Evolutionary conservation across 371 early-diverging fungal genomes (phyloP), one percentile per base, ranked within the genome.

Genomic region (Apophysomyces ossiformis): DNA sequence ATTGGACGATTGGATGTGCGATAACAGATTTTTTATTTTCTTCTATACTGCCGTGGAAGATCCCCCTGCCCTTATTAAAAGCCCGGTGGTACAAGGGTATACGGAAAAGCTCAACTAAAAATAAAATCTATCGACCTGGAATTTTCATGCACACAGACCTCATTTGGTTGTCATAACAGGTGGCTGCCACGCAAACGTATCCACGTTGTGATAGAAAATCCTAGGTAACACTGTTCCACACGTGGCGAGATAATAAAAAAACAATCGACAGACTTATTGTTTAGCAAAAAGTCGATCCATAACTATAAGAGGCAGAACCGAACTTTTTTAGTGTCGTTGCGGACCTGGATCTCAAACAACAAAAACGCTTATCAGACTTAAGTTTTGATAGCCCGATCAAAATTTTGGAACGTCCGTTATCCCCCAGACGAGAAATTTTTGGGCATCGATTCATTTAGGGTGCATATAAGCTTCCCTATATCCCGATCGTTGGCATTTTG

Each of bases 261-360:
- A n/a, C n/a, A 50, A 50, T 50, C 54, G 54, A 50, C 54, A 50
- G 54, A 50, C 54, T 21, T 50, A 50, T 50, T 50, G 54, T 50
- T 50, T 50, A 18, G 54, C 8, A 41, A 41, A 41, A 4, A 4
- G 54, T 50, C 54, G 54, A 50, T 50, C 54, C 54, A 50, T 50
- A 21, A 26, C 32, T 43, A 12, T 12, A 43, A 43, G 15, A 43
- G 9, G 15, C 15, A 43, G 12, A 12, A 43, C 43, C 1, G 43
- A 43, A 12, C 12, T 43, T 43, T 43, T 9, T 15, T 15, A 15
- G 12, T 9, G 43, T 15, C 43, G 15, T 43, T 43, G 43, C 43
- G 43, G 32, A 26, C 32, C 32, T 26, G 32, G 32, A 26, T 26
- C 32, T 26, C 32, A 26, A 26, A 26, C 32, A 26, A 26, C 32